Conservation (phyloP, 202 grass and related monocot species). For the Zizania palustris region DNA sequence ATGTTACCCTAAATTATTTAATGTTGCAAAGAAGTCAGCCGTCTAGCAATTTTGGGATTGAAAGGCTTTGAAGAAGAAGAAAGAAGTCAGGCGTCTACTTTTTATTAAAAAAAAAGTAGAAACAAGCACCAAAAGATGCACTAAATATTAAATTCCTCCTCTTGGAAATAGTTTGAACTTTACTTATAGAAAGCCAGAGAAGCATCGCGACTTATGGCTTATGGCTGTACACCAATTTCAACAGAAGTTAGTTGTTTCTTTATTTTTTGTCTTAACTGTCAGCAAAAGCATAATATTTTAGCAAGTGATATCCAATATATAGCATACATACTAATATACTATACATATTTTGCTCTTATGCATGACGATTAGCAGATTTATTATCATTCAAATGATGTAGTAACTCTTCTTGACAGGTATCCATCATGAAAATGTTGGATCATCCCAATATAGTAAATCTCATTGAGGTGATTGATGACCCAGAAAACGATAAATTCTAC, state of each 20-base stretch:
- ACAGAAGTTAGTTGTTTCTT: background rate
- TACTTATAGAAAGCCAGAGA: background rate
- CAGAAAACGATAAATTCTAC: slow-evolving; percentile 65
- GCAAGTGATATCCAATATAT: background rate
- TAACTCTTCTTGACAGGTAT: slow-evolving; percentile 50
- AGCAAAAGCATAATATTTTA: background rate
- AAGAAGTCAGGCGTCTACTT: too few species aligned
- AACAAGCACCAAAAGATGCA: background rate
- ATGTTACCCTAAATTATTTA: too few species aligned
- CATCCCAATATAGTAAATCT: slow-evolving; percentile 80
- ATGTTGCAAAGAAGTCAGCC: too few species aligned
- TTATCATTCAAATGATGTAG: slow-evolving; percentile 13
- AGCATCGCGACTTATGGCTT: background rate
- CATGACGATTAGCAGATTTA: slow-evolving; percentile 13
- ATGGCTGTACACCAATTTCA: background rate
- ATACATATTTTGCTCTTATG: background rate
- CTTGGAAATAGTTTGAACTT: background rate
- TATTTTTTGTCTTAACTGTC: background rate
- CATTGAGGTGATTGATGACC: slow-evolving; percentile 71
- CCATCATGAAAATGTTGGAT: slow-evolving; percentile 72
- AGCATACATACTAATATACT: too few species aligned
- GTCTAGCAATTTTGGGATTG: too few species aligned
- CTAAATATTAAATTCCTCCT: background rate
- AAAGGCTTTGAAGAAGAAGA: too few species aligned
- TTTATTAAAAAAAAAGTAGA: too few species aligned